These are phyloP conservation scores for Leucosporidium yakuticum DNA, from an alignment of 768 basidiomycete species.

Conservation along the genomic window DNA sequence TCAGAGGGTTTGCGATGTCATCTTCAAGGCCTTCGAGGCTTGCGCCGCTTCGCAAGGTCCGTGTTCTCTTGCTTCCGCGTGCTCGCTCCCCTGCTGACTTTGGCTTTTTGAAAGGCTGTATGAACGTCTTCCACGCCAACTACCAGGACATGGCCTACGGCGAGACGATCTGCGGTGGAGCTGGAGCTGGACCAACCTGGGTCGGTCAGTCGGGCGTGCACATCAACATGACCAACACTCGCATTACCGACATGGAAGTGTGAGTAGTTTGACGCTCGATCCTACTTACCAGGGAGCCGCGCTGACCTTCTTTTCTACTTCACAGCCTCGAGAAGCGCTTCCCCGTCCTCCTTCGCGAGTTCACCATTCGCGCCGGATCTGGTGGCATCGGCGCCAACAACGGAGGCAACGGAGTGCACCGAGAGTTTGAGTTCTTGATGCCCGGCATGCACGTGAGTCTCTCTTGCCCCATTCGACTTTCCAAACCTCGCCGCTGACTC, in stretches of 20 bases:
- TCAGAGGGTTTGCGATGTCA: slow-evolving; percentile 87
- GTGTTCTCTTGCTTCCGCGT: neutral
- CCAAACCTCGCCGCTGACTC: neutral
- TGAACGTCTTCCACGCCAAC: slow-evolving; percentile 3
- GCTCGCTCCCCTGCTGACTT: neutral
- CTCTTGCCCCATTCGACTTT: neutral
- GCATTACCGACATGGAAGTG: slow-evolving; percentile 1
- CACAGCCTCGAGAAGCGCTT: slow-evolving; percentile 72
- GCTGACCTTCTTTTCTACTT: no score
- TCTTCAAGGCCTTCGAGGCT: slow-evolving; percentile 85
- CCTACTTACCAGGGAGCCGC: no score
- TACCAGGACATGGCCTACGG: slow-evolving; percentile 49
- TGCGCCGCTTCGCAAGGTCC: slow-evolving; percentile 74
- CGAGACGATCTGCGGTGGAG: slow-evolving; percentile 88
- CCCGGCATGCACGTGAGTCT: slow-evolving; percentile 64
- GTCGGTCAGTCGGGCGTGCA: slow-evolving; percentile 88
- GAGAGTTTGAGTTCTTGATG: slow-evolving; percentile 76
- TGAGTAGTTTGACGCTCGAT: neutral
- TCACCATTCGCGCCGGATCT: slow-evolving; percentile 43
- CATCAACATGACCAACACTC: slow-evolving; percentile 64
- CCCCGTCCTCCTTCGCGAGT: slow-evolving; percentile 76
- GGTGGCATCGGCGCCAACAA: slow-evolving; percentile 43
- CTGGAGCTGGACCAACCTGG: slow-evolving; percentile 82
- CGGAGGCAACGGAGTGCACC: slow-evolving; percentile 77
- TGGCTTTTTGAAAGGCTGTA: neutral